phyloP scores from a whole-genome alignment of 1,284 basidiomycete genomes.

The Garcileccinum viscosum region DNA sequence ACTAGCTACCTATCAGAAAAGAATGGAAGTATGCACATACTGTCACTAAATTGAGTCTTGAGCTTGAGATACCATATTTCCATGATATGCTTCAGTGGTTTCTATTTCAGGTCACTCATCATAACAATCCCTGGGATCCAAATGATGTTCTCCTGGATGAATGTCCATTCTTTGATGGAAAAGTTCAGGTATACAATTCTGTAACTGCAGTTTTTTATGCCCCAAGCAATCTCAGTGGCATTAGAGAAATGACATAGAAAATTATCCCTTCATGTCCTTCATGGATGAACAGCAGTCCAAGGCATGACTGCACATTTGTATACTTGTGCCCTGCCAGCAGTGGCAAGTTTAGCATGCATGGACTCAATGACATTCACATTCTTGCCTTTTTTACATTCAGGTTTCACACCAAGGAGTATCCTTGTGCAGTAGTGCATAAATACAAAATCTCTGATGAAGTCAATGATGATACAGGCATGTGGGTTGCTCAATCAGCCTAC shows the following conservation, averaged over 20 bases:
- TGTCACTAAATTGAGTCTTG: not conserved
- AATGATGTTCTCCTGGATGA: slow-evolving; percentile 7
- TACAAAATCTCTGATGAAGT: not conserved
- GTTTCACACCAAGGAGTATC: not conserved
- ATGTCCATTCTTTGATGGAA: slow-evolving; percentile 5
- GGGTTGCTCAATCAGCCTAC: not conserved
- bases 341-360: not conserved
- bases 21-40: not conserved
- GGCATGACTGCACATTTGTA: not conserved
- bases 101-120: slow-evolving; percentile 9
- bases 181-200: slow-evolving; percentile 10
- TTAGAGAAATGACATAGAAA: slow-evolving; percentile 8
- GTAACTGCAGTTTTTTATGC: slow-evolving; percentile 8
- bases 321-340: not conserved
- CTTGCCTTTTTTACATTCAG: not conserved
- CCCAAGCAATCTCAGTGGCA: slow-evolving; percentile 10
- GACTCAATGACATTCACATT: not conserved
- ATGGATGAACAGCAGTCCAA: not conserved
- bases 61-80: slow-evolving; percentile 7
- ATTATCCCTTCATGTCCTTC: not conserved
- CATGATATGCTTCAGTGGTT: not conserved
- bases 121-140: not conserved
- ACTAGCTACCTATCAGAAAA: no score
- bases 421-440: not conserved
- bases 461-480: not conserved